Percentiles rank a stretch among this genome's conserved stretches.
phyloP scores from a whole-genome alignment of 805 yeast genomes.

The Candida sphagnicola region DNA sequence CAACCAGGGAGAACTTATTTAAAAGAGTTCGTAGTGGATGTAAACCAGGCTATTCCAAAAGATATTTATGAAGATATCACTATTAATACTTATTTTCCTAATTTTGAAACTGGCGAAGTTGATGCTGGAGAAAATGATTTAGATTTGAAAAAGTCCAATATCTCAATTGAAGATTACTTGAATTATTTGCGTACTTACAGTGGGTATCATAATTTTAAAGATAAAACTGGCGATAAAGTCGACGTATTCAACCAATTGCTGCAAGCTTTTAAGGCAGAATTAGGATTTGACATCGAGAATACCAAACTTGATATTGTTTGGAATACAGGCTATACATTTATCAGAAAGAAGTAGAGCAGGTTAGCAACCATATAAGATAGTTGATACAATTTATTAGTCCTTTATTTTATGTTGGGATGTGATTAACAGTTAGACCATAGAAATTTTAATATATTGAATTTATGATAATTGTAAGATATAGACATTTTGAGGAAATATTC shows the following conservation, averaged over 20 bases:
- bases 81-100: conserved; percentile 23
- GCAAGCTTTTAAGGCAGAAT: conserved; percentile 30
- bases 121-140: conserved; percentile 17
- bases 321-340: conserved; percentile 49
- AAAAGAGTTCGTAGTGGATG: conserved; percentile 38
- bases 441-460: too few relatives aligned
- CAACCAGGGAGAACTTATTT: conserved; percentile 71
- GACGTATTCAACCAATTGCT: conserved; percentile 32
- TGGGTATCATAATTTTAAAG: conserved; percentile 56
- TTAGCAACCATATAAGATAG: too few relatives aligned
- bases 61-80: conserved; percentile 37
- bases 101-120: conserved; percentile 8
- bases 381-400: too few relatives aligned
- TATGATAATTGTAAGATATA: too few relatives aligned
- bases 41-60: conserved; percentile 39
- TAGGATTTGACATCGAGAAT: conserved; percentile 44
- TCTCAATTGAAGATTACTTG: conserved; percentile 43
- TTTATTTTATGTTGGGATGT: too few relatives aligned
- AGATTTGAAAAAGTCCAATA: conserved; percentile 31
- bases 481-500: too few relatives aligned
- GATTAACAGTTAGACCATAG: too few relatives aligned
- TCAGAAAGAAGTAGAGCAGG: conserved; percentile 32
- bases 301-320: conserved; percentile 42
- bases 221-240: conserved; percentile 29
- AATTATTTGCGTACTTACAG: conserved; percentile 69